These are phyloP conservation scores for Salix koriyanagi DNA, from an alignment of 345 rosid genomes.

Conservation along the genomic window DNA sequence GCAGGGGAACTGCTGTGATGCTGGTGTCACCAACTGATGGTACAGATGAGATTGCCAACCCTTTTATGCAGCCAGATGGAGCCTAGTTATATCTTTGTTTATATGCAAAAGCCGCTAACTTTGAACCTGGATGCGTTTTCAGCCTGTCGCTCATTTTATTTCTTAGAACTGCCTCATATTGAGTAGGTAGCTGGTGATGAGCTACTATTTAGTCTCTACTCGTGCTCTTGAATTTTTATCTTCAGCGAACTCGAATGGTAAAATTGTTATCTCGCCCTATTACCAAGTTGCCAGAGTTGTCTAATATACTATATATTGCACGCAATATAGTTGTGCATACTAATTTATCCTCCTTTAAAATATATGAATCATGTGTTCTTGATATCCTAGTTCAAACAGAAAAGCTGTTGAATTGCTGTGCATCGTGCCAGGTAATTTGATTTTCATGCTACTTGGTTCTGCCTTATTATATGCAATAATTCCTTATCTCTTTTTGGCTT, in stretches of 20 bases:
- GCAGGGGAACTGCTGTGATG: conserved; percentile 98
- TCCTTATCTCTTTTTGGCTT: not conserved
- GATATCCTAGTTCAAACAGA: not conserved
- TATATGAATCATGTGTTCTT: not conserved
- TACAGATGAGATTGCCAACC: conserved; percentile 96
- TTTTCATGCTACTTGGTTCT: not conserved
- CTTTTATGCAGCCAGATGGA: conserved; percentile 83
- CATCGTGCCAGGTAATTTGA: not conserved
- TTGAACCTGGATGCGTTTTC: not conserved
- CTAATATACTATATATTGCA: not conserved
- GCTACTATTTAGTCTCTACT: not conserved
- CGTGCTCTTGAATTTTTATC: not conserved
- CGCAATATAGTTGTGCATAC: not conserved
- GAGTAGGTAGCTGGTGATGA: conserved; percentile 2
- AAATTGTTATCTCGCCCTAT: not conserved
- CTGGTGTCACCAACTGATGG: conserved; percentile 98
- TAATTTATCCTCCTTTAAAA: not conserved
- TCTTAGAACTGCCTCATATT: not conserved
- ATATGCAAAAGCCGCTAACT: conserved; percentile 2
- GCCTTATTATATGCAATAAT: not conserved
- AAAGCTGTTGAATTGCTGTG: not conserved
- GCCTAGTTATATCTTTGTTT: conserved; percentile 36
- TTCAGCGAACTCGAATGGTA: not conserved
- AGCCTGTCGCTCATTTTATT: not conserved
- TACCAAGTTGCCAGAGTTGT: not conserved